Base-by-base conservation (phyloP, 768 basidiomycete genomes). In the Termitomyces sp. region DNA sequence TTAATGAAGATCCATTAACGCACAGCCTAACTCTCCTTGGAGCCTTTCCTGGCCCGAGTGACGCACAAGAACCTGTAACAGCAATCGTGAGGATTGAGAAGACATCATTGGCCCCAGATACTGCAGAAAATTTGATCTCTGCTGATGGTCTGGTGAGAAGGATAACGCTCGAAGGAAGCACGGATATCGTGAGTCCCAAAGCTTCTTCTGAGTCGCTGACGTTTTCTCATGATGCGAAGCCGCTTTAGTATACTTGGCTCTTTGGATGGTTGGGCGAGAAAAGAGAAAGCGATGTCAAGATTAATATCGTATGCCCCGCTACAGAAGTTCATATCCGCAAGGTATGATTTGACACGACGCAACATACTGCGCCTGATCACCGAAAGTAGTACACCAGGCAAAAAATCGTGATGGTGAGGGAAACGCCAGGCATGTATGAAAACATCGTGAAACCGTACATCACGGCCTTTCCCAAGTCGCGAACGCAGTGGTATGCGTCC, bases 281-380 rank as follows among this genome's bases (percentile, higher is more conserved):
- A 8, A 68, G 77, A 53, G 74, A 76, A 56, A 62, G 75, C 2
- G 95, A 97, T 63, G 74, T 94, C 57, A 92, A 92, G 73, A 81
- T 98, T 62, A 90, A 85, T 59, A 75, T 94, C 17, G 87, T 97
- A 51, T 89, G 81, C 60, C 96, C 96, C 16, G 93, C 93, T 1
- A 98, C 93, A 0, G 90, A 94, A 8, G 83, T 86, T 4, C 95
- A 98, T 66, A 86, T 98, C 57, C 81, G 80, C 59, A 97, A 97
- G 80, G 90, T 86, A 37, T 31, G 64, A 21, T 29, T 32, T 41
- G 9, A 32, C 12, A 23, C 25, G 3, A 38, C 23, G 5, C 0
- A 16, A 17, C 11, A 19, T 41, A 31, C 14, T 1, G 41, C 57
- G 43, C 23, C 38, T 54, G 6, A 58, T 23, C 21, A 17, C n/a